phyloP scores from a whole-genome alignment of 2,329 filamentous ascomycete species.

The Graphiopsis chlorocephala region DNA sequence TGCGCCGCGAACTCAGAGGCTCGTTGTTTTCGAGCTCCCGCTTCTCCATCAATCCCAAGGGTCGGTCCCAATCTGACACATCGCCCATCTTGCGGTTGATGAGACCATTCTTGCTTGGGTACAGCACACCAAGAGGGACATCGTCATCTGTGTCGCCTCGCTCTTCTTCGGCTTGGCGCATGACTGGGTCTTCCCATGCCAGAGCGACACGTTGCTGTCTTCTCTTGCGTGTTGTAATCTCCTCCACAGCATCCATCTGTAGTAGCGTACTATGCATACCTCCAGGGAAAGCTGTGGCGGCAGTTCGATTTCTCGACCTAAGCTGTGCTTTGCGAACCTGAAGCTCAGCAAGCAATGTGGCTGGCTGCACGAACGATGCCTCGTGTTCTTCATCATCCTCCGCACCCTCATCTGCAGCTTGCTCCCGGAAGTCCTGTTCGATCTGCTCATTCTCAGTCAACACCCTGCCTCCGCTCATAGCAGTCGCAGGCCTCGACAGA shows the following conservation, averaged over 20 bases:
- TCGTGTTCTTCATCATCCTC: constrained; percentile 42
- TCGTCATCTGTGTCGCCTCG: constrained; percentile 65
- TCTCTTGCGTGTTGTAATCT: constrained; percentile 74
- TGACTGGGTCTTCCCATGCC: constrained; percentile 75
- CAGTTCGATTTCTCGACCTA: constrained; percentile 71
- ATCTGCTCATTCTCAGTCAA: constrained; percentile 35
- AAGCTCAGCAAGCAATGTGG: constrained; percentile 87
- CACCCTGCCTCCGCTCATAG: constrained; percentile 16
- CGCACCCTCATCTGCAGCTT: constrained; percentile 4
- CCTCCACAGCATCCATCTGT: constrained; percentile 84
- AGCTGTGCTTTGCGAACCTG: constrained; percentile 88
- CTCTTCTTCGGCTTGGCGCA: constrained; percentile 46
- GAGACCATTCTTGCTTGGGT: constrained; percentile 56
- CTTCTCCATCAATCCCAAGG: constrained; percentile 73
- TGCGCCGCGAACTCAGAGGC: constrained; percentile 73
- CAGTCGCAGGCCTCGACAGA: constrained; percentile 20
- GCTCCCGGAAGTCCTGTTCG: constrained; percentile 45
- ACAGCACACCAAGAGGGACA: constrained; percentile 80
- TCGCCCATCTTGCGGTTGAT: constrained; percentile 47
- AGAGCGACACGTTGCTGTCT: constrained; percentile 75
- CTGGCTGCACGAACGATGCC: constrained; percentile 69
- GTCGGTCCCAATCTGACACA: constrained; percentile 53
- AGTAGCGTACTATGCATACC: constrained; percentile 90
- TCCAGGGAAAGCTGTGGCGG: constrained; percentile 61
- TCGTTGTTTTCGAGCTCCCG: constrained; percentile 90